Base-by-base conservation (phyloP, 1,284 basidiomycete species). In the Ustilago hordei region DNA sequence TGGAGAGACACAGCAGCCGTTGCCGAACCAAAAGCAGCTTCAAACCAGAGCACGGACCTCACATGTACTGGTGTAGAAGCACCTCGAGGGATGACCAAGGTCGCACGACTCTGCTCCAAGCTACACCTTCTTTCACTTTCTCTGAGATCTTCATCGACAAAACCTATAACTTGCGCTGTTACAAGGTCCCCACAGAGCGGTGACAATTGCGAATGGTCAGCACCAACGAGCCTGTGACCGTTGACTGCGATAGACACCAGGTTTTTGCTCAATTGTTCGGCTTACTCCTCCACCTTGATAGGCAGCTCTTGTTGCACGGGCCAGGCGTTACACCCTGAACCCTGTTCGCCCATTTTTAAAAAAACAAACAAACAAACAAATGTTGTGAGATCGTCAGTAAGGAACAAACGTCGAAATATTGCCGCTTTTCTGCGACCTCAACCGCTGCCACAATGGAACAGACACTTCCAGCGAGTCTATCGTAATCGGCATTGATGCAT, bases 21-120 rank as follows among this genome's bases (percentile, higher is more conserved):
- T 53, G 28, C 32, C 50, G 50, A 53, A 28, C 50, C 11, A n/a
- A 53, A 35, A 53, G 23, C 2, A 48, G 45, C 50, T 15, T 4
- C 28, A 53, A 12, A 28, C 50, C 2, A 34, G 31, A 58, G 56
- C 43, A 48, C 55, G 19, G 43, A 38, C 43, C 56, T 41, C 36
- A 8, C 8, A 13, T 32, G n/a, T 45, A 45, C 45, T 23, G 45
- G 11, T 39, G 38, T 39, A 13, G 47, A 48, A 48, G 47, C 19
- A 31, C 31, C 48, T 50, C 12, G 48, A 32, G n/a, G n/a, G 23
- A 19, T 48, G 5, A 48, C 47, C 23, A 9, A 28, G 55, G 55
- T 56, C 55, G 55, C 55, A 57, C 55, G 41, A 57, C 55, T 39
- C 5, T 4, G 13, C 8, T 32, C 28, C 23, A 50, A 19, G 11